phyloP scores from a whole-genome alignment of 345 rosid species.

The Camelina hispida region DNA sequence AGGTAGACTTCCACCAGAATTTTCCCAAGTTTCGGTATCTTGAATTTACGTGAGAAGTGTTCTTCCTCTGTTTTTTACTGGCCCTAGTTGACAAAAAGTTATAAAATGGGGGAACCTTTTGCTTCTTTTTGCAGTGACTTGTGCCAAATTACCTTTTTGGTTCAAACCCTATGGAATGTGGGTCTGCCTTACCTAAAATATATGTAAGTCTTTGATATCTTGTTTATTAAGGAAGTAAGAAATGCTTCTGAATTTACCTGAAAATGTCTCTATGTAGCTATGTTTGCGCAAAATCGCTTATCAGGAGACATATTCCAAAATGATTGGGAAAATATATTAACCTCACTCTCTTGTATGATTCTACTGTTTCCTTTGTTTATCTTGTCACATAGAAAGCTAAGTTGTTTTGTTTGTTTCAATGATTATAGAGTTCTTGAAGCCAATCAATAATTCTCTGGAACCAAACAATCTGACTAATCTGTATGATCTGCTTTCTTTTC shows the following conservation, averaged over 20 bases:
- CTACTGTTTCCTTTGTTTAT: not conserved
- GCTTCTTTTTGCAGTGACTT: slow-evolving; percentile 55
- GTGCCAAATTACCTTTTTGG: slow-evolving; percentile 62
- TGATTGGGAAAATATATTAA: slow-evolving; percentile 53
- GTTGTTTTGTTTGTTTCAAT: slow-evolving; percentile 1
- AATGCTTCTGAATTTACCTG: slow-evolving; percentile 20
- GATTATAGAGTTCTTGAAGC: slow-evolving; percentile 62
- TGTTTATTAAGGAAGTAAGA: slow-evolving; percentile 2
- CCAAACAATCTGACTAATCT: slow-evolving; percentile 45
- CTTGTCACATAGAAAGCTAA: not conserved
- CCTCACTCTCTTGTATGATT: slow-evolving; percentile 58
- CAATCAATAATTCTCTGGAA: slow-evolving; percentile 57
- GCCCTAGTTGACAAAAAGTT: not conserved
- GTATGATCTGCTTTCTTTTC: slow-evolving; percentile 39
- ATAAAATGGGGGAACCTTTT: not conserved
- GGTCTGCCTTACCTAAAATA: slow-evolving; percentile 49
- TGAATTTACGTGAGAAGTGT: slow-evolving; percentile 55
- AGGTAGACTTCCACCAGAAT: no score
- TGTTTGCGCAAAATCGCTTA: slow-evolving; percentile 53
- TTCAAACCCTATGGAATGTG: slow-evolving; percentile 64
- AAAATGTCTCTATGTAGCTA: slow-evolving; percentile 44
- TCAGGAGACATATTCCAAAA: slow-evolving; percentile 46
- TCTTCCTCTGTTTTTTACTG: slow-evolving; percentile 22
- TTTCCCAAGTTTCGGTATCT: no score
- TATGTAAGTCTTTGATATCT: slow-evolving; percentile 49